These are phyloP conservation scores for Speleostelium caveatum DNA, from an alignment of 78 protist genomes.

Conservation along the genomic window DNA sequence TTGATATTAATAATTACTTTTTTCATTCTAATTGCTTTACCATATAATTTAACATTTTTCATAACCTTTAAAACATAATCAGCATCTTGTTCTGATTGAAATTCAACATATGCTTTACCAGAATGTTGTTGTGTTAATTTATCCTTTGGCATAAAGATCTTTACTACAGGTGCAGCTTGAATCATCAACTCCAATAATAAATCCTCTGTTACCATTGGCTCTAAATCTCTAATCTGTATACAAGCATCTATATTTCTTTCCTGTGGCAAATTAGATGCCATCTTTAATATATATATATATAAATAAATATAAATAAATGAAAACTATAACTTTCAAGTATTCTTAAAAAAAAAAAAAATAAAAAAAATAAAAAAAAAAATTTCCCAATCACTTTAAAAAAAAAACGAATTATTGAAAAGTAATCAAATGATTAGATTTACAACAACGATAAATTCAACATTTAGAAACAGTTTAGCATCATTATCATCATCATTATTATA, in stretches of 20 bases:
- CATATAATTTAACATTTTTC: slow-evolving; percentile 94
- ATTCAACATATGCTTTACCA: slow-evolving; percentile 98
- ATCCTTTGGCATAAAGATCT: slow-evolving; percentile 97
- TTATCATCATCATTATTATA: too few relatives aligned
- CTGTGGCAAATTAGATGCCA: slow-evolving; percentile 81
- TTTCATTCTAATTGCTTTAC: slow-evolving; percentile 95
- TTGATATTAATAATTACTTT: slow-evolving; percentile 52
- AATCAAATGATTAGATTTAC: too few relatives aligned
- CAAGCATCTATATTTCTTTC: slow-evolving; percentile 96
- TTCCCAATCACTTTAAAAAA: too few relatives aligned
- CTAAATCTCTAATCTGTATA: slow-evolving; percentile 95
- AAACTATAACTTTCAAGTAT: too few relatives aligned
- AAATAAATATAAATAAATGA: too few relatives aligned
- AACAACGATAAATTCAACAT: too few relatives aligned
- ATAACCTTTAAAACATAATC: slow-evolving; percentile 96
- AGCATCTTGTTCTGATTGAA: slow-evolving; percentile 95
- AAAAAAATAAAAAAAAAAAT: too few relatives aligned
- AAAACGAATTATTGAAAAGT: too few relatives aligned
- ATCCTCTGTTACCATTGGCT: slow-evolving; percentile 92
- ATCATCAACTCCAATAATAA: slow-evolving; percentile 97
- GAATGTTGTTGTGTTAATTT: slow-evolving; percentile 90
- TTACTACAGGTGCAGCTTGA: slow-evolving; percentile 97
- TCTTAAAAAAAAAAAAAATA: not conserved
- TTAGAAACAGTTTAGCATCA: too few relatives aligned
- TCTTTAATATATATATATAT: too few relatives aligned